A percentile compares a stretch with the other conserved stretches of the same genome.
Conservation (phyloP, 345 rosid genomes). For the Anacardium occidentale region DNA sequence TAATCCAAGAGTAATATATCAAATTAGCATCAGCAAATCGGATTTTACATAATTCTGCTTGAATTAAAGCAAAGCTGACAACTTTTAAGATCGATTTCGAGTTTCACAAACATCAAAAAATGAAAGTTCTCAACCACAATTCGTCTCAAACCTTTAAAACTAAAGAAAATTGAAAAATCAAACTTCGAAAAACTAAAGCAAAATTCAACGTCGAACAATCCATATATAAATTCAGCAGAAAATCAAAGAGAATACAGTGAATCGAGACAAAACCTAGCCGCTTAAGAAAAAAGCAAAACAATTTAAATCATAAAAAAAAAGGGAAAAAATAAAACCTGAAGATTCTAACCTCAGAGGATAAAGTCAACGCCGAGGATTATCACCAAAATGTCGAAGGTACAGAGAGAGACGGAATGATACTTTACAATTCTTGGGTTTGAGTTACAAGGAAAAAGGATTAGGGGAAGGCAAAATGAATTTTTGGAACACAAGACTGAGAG, state of each 20-base stretch:
- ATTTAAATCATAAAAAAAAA: no score
- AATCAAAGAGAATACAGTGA: not conserved
- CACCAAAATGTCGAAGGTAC: not conserved
- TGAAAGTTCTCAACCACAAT: not conserved
- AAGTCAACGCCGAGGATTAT: not conserved
- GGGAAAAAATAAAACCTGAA: not conserved
- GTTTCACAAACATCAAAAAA: conserved; percentile 2
- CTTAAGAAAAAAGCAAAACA: not conserved
- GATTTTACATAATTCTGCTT: not conserved
- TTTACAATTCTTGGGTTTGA: not conserved
- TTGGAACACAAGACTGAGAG: not conserved
- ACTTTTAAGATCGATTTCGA: not conserved
- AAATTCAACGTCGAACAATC: not conserved
- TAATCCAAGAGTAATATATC: not conserved
- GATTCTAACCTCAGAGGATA: not conserved
- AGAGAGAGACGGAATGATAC: not conserved
- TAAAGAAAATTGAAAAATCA: not conserved
- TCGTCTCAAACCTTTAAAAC: not conserved
- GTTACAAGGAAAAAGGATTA: not conserved
- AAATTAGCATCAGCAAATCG: not conserved
- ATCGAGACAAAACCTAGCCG: not conserved
- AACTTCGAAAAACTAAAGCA: not conserved
- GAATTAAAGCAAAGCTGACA: not conserved
- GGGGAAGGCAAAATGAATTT: not conserved
- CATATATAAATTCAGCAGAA: not conserved